phyloP scores from a whole-genome alignment of 768 basidiomycete genomes.

The Leccinum sublutescens region DNA sequence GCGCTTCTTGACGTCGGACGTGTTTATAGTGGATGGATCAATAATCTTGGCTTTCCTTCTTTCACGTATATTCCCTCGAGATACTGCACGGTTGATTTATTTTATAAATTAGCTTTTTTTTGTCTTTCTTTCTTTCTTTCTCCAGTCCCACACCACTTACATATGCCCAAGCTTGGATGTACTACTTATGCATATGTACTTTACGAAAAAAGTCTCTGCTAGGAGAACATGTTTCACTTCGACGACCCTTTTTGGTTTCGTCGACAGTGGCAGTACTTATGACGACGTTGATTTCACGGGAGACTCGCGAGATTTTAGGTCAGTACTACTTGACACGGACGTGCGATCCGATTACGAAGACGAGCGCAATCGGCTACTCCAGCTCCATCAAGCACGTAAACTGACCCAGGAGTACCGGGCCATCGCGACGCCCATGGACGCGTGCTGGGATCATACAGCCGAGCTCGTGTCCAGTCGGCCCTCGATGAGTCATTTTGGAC shows the following conservation, averaged over 20 bases:
- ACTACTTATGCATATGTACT: background rate
- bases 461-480: background rate
- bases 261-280: background rate
- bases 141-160: background rate
- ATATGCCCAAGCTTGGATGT: background rate
- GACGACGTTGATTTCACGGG: too few relatives aligned
- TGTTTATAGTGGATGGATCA: conserved; percentile 1
- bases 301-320: background rate
- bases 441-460: background rate
- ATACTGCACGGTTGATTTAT: conserved; percentile 21
- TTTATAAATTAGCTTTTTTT: conserved; percentile 20
- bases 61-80: background rate
- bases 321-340: background rate
- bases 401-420: too few relatives aligned
- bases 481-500: background rate
- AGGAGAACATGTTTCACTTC: background rate
- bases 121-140: background rate
- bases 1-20: background rate
- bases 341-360: background rate
- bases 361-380: background rate
- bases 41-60: conserved; percentile 1
- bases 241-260: background rate
- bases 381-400: background rate
- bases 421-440: too few relatives aligned
- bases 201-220: conserved; percentile 14